Evolutionary conservation across 2,329 filamentous ascomycete species (phyloP), one percentile per base, ranked within the genome.

Genomic region (Cercospora sp.): DNA sequence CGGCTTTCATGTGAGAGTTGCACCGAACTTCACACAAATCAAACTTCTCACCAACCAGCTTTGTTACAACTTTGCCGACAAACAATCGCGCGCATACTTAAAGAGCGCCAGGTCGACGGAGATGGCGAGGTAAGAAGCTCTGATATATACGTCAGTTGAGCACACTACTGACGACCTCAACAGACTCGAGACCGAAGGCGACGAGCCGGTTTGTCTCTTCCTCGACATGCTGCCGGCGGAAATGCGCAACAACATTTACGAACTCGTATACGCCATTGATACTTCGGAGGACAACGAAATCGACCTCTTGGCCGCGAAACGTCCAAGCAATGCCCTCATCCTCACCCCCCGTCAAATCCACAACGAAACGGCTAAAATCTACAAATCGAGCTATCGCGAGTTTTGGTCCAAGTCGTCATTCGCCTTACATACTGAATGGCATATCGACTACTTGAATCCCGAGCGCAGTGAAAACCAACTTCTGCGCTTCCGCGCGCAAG

Each of bases 211-310:
- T 23, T 23, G 20, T 23, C 20, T 23, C 20, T 23, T 23, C 20
- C 20, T 23, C 20, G 20, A 23, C 20, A 23, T 23, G 20, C 20
- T 23, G 20, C 20, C 20, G 3, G 20, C 20, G 2, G 20, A 23
- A 3, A 23, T 23, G 20, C 20, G 20, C 3, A 23, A 65, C 55
- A 42, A 65, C 9, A 60, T 65, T 16, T 65, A 65, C 63, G 55
- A 65, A n/a, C 63, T 65, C 30, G 63, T 59, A 23, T 60, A 33
- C 40, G 26, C 8, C 16, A 59, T 36, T 30, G 30, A 59, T 9
- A 63, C 42, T 3, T 55, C 42, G 1, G 55, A 53, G 6, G 61
- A 63, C 45, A 18, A 23, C 16, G 33, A 63, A 16, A 26, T 63
- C 28, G 20, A 63, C 20, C 61, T 63, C 13, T n/a, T 53, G 23